A percentile compares a stretch with the other conserved stretches of the same genome.
Conservation (phyloP, 2,329 filamentous ascomycete species). For the Verticillium zaregamsianum region DNA sequence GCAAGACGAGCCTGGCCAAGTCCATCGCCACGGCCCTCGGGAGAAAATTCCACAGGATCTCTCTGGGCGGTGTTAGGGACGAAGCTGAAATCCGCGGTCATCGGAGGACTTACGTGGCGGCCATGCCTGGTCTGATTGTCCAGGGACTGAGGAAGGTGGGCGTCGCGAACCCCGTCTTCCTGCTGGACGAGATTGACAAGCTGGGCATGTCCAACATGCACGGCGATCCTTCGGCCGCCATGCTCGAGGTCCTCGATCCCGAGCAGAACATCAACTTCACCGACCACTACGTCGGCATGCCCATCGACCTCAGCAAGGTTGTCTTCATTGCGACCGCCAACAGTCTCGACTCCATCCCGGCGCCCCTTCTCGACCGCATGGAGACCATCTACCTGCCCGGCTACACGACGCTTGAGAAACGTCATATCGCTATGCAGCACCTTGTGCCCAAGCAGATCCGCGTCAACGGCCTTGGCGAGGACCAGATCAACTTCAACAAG, state of each 20-base stretch:
- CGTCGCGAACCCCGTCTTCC: slow-evolving; percentile 89
- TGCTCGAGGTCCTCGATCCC: slow-evolving; percentile 96
- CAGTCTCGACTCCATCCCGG: slow-evolving; percentile 86
- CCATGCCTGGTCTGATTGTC: slow-evolving; percentile 96
- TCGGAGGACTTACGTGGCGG: slow-evolving; percentile 91
- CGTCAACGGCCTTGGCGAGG: slow-evolving; percentile 72
- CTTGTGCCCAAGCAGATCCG: slow-evolving; percentile 95
- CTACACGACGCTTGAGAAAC: slow-evolving; percentile 96
- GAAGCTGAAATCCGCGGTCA: slow-evolving; percentile 97
- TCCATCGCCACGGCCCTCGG: slow-evolving; percentile 90
- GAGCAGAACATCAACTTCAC: slow-evolving; percentile 95
- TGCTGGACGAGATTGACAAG: slow-evolving; percentile 98
- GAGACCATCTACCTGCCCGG: slow-evolving; percentile 90
- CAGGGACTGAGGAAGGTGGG: slow-evolving; percentile 93
- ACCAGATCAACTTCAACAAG: slow-evolving; percentile 72
- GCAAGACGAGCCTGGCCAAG: slow-evolving; percentile 92
- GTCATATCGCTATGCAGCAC: slow-evolving; percentile 88
- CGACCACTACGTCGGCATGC: slow-evolving; percentile 94
- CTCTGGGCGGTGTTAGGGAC: slow-evolving; percentile 89
- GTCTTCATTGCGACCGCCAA: slow-evolving; percentile 98
- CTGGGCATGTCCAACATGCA: slow-evolving; percentile 87
- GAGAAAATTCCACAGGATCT: slow-evolving; percentile 95
- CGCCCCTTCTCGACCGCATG: slow-evolving; percentile 94
- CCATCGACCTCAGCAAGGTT: slow-evolving; percentile 92
- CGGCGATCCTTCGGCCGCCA: slow-evolving; percentile 91